phyloP scores from a whole-genome alignment of 805 yeast genomes.

The Pichia eremophila region DNA sequence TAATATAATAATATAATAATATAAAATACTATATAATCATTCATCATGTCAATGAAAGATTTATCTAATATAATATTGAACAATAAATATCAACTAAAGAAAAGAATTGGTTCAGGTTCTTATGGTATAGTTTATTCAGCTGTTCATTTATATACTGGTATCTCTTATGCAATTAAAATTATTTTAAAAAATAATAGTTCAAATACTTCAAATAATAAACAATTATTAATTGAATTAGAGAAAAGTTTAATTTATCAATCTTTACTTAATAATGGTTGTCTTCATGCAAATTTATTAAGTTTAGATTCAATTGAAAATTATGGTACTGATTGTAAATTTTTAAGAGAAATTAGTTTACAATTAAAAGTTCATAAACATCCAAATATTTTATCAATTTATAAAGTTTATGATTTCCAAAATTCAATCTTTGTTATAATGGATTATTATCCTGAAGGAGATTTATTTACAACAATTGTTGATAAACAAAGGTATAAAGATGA shows the following conservation, averaged over 20 bases:
- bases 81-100: conserved; percentile 33
- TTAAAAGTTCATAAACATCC: conserved; percentile 69
- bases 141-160: conserved; percentile 39
- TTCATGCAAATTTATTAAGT: conserved; percentile 25
- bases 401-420: conserved; percentile 52
- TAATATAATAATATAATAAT: no score
- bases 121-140: conserved; percentile 75
- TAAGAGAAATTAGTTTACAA: conserved; percentile 69
- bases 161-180: conserved; percentile 62
- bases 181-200: conserved; percentile 41
- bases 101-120: conserved; percentile 73
- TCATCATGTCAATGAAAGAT: conserved; percentile 17
- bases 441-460: conserved; percentile 75
- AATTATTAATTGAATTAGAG: conserved; percentile 23
- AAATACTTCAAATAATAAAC: conserved; percentile 21
- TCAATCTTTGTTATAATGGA: conserved; percentile 75
- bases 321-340: conserved; percentile 29
- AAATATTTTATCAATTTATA: conserved; percentile 66
- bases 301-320: conserved; percentile 27
- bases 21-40: no score
- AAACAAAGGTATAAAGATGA: conserved; percentile 48
- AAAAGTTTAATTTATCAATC: conserved; percentile 18
- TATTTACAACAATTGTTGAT: conserved; percentile 80
- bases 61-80: conserved; percentile 24
- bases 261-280: conserved; percentile 17